phyloP scores from a whole-genome alignment of 495 filamentous ascomycete species.

The Penicillium malachiteum region DNA sequence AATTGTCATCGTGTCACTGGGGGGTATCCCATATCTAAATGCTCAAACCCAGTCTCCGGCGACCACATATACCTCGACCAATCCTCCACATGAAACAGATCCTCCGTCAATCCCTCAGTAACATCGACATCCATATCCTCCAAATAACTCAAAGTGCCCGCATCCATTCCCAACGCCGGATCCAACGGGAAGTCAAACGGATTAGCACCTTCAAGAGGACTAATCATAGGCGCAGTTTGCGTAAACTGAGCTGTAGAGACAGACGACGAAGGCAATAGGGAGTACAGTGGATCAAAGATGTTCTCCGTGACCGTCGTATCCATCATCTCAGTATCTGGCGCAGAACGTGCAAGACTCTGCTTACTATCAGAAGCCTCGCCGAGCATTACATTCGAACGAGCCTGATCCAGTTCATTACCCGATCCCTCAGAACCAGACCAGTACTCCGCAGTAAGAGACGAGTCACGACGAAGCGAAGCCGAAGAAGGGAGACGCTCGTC shows the following conservation, averaged over 20 bases:
- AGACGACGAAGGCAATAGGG: conserved; percentile 12
- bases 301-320: conserved; percentile 10
- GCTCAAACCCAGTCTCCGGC: conserved; percentile 28
- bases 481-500: conserved; percentile 5
- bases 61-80: conserved; percentile 36
- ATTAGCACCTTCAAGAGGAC: conserved; percentile 20
- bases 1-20: conserved; percentile 19
- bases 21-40: conserved; percentile 24
- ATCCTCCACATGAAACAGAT: conserved; percentile 25
- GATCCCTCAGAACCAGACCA: conserved; percentile 27
- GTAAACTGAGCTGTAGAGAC: conserved; percentile 2
- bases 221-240: conserved; percentile 16
- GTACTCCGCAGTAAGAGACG: conserved; percentile 6
- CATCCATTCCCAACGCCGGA: conserved; percentile 17
- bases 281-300: conserved; percentile 24
- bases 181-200: conserved; percentile 28
- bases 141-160: conserved; percentile 14
- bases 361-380: neutral
- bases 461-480: neutral
- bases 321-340: neutral
- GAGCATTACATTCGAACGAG: neutral
- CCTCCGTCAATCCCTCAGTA: conserved; percentile 20
- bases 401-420: conserved; percentile 4
- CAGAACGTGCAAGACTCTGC: conserved; percentile 10
- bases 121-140: conserved; percentile 28